phyloP scores from a whole-genome alignment of 1,284 basidiomycete species.

The Heterobasidion occidentale region DNA sequence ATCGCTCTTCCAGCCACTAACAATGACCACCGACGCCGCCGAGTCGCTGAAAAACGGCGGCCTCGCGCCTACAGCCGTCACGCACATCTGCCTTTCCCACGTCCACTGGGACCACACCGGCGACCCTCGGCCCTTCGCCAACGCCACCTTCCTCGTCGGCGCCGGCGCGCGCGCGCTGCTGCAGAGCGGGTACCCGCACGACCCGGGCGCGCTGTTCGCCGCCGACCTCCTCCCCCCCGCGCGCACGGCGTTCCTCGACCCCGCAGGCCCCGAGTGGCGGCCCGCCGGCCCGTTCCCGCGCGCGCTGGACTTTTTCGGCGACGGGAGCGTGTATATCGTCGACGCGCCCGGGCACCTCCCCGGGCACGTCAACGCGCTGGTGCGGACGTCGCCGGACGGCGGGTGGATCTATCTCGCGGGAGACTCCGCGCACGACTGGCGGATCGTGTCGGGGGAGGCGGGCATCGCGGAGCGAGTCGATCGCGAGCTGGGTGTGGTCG shows the following conservation, averaged over 20 bases:
- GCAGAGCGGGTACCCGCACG: constrained; percentile 31
- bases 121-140: constrained; percentile 34
- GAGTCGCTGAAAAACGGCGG: constrained; percentile 44
- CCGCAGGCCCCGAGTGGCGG: neutral
- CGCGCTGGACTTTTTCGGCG: constrained; percentile 45
- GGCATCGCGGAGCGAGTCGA: constrained; percentile 27
- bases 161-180: constrained; percentile 26
- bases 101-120: constrained; percentile 40
- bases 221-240: constrained; percentile 29
- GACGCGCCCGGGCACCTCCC: constrained; percentile 47
- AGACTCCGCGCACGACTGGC: constrained; percentile 48
- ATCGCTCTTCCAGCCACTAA: constrained; percentile 19
- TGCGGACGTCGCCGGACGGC: constrained; percentile 45
- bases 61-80: constrained; percentile 29
- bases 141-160: constrained; percentile 38
- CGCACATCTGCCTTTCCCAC: constrained; percentile 42
- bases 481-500: constrained; percentile 13
- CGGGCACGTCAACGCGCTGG: constrained; percentile 47
- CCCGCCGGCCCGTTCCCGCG: constrained; percentile 27
- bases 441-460: constrained; percentile 38
- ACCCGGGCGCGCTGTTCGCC: constrained; percentile 26
- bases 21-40: constrained; percentile 33
- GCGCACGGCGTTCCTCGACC: neutral
- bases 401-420: constrained; percentile 51
- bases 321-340: constrained; percentile 50